Base-by-base conservation (phyloP, 2,329 filamentous ascomycete genomes). In the Diplodia mutila region DNA sequence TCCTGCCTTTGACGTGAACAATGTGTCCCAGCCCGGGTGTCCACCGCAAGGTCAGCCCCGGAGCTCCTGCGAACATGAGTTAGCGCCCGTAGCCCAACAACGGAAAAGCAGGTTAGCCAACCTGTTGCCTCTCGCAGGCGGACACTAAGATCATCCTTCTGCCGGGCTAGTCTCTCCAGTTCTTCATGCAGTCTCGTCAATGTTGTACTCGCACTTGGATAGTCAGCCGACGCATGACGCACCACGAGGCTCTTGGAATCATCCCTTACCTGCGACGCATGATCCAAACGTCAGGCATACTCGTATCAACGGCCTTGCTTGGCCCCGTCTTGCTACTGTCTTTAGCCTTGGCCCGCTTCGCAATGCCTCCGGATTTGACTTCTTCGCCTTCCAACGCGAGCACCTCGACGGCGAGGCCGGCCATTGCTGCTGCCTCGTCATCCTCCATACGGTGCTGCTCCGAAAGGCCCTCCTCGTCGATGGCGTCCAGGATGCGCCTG, bases 391-490 rank as follows among this genome's bases (percentile, higher is more conserved):
- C 90, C 37, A 86, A 85, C 29, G 84, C 82, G n/a, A 92, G 84
- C 12, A 94, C 86, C 67, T 90, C 86, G 75, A 93, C 87, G 6
- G 92, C 92, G 57, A 97, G 82, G 1, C 87, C 86, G 27, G 91
- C 86, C 73, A 95, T 88, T 69, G 90, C 87, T 23, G 85, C 87
- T 0, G 89, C 88, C 70, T 92, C 88, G 64, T 86, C 88, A 69
- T 94, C 89, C 72, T 95, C 89, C 1, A 90, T 85, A 42, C 90
- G 87, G 73, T 97, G 94, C 73, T 92, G 90, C 71, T 92, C 88
- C 18, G 89, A 84, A n/a, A 98, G 82, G 0, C 93, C 92, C 70
- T 97, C 94, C 79, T 98, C 95, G 73, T 99, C 95, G 68, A 99
- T 97, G 4, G 94, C 90, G 2, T 86, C 83, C 61, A 86, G 81